Evolutionary conservation across 176 grass and related monocot genomes (phyloP).

Genomic region (Zoysia japonica): DNA sequence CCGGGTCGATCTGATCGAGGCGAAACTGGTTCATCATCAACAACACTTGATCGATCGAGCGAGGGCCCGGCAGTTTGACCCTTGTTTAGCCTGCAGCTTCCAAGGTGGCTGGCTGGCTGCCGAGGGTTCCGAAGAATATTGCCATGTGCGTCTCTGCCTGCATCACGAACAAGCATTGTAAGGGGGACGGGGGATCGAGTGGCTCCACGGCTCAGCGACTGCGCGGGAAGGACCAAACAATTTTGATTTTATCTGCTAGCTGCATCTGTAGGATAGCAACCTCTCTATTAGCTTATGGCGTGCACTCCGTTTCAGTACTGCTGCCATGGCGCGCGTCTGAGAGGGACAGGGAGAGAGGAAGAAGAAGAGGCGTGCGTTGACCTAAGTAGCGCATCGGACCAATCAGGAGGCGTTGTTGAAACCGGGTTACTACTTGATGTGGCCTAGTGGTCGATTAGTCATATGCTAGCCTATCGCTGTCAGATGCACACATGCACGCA

Average conservation of each 20-base stretch:
- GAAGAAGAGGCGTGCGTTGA: neutral
- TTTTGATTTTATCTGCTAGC: neutral
- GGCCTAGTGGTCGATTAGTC: neutral
- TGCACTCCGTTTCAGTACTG: neutral
- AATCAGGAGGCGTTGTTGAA: neutral
- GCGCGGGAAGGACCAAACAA: neutral
- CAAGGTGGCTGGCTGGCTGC: neutral
- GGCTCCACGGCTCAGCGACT: neutral
- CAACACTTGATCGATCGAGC: neutral
- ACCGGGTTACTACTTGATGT: neutral
- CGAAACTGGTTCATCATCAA: neutral
- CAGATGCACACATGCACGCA: neutral
- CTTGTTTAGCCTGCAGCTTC: slow-evolving; percentile 43
- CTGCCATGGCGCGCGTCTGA: neutral
- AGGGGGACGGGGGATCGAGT: too few relatives aligned
- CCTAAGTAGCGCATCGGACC: neutral
- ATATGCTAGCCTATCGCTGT: slow-evolving; percentile 19
- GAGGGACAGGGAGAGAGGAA: neutral
- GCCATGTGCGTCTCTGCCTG: slow-evolving; percentile 12
- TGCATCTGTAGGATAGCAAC: neutral
- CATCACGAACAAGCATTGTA: neutral
- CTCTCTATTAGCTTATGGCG: neutral
- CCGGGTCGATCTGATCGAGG: slow-evolving; percentile 28
- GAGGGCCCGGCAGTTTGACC: slow-evolving; percentile 31
- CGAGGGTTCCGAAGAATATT: slow-evolving; percentile 24